Conservation (phyloP, 2,329 filamentous ascomycete genomes). For the Talaromyces pinophilus region DNA sequence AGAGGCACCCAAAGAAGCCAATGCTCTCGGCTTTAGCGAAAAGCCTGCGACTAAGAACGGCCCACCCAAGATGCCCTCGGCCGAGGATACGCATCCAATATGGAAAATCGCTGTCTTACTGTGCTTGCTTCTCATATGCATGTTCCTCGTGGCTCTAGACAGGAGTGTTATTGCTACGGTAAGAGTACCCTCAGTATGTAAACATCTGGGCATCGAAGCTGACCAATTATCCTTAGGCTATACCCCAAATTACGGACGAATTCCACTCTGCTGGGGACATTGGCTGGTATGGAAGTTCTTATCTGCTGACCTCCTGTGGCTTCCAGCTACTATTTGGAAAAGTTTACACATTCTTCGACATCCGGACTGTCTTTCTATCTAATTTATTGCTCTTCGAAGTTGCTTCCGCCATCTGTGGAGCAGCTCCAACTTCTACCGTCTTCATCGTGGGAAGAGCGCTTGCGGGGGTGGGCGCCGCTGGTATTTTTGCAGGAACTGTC, state of each 20-base stretch:
- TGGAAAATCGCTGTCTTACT: conserved; percentile 3
- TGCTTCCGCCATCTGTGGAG: conserved; percentile 48
- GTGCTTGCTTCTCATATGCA: conserved; percentile 1
- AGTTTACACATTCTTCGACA: conserved; percentile 49
- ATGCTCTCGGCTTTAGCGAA: background rate
- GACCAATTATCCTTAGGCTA: conserved; percentile 21
- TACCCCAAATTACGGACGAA: conserved; percentile 31
- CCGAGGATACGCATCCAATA: conserved; percentile 1
- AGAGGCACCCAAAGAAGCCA: background rate
- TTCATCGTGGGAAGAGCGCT: conserved; percentile 38
- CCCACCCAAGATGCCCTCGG: background rate
- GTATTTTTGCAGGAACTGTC: conserved; percentile 32
- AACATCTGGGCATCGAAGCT: background rate
- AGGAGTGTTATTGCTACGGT: conserved; percentile 10
- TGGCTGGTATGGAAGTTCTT: conserved; percentile 41
- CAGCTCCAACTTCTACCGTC: conserved; percentile 32
- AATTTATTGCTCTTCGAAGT: conserved; percentile 43
- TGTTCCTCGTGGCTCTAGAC: conserved; percentile 15
- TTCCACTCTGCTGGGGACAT: conserved; percentile 43
- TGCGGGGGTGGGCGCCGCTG: conserved; percentile 34
- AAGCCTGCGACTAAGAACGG: background rate
- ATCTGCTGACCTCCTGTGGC: conserved; percentile 45
- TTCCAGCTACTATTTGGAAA: conserved; percentile 42
- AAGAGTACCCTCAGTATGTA: background rate
- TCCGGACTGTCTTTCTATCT: conserved; percentile 18